Conservation (phyloP, 306 rosid genomes). For the Inga oerstediana region DNA sequence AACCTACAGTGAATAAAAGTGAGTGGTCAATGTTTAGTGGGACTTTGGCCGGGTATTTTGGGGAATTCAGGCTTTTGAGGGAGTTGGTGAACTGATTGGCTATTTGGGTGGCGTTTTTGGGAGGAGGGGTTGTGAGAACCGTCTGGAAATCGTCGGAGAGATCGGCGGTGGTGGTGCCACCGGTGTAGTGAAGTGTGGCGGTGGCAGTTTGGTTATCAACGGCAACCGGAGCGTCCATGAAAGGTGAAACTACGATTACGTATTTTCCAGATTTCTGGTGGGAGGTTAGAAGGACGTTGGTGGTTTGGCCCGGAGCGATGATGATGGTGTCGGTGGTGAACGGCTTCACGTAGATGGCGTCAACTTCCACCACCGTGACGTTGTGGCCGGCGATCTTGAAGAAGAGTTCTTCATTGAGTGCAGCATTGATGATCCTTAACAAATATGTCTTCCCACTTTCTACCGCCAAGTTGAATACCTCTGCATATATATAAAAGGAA, state of each 20-base stretch:
- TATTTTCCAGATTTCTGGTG: slow-evolving; percentile 47
- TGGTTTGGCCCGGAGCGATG: background rate
- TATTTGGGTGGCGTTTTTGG: slow-evolving; percentile 57
- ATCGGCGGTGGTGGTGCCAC: slow-evolving; percentile 41
- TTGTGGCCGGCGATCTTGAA: background rate
- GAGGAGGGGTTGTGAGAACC: slow-evolving; percentile 56
- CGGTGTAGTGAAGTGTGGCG: slow-evolving; percentile 63
- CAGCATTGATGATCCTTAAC: background rate
- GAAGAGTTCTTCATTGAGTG: background rate
- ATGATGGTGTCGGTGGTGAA: background rate
- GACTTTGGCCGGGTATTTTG: background rate
- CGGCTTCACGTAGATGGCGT: background rate
- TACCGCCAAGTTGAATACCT: background rate
- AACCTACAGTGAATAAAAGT: background rate
- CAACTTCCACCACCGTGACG: background rate
- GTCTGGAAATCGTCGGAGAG: background rate
- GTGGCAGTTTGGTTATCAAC: slow-evolving; percentile 69
- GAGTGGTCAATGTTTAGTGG: background rate
- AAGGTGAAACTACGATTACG: slow-evolving; percentile 67
- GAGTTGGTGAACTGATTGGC: slow-evolving; percentile 56
- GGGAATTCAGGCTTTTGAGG: slow-evolving; percentile 70
- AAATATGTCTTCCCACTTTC: background rate
- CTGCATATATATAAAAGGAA: background rate
- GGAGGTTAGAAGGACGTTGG: background rate
- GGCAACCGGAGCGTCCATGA: slow-evolving; percentile 69